A percentile compares a stretch with the other conserved stretches of the same genome.
Evolutionary conservation across 2,329 filamentous ascomycete genomes (phyloP).

Genomic region (Knoxdaviesia proteae): DNA sequence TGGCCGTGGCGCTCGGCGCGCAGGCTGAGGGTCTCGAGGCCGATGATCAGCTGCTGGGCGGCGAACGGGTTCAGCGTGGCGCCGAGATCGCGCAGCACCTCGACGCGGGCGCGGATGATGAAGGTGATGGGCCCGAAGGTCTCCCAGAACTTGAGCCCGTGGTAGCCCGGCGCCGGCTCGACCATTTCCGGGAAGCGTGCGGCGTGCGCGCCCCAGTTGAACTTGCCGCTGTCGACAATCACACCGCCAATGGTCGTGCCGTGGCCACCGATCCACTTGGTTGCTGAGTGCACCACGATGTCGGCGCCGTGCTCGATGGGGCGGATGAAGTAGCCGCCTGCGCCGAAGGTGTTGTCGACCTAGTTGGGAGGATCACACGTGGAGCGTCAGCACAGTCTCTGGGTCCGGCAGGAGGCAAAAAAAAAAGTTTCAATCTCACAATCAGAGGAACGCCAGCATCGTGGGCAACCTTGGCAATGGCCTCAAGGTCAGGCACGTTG

Average conservation of each 20-base stretch:
- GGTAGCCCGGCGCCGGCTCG: conserved; percentile 74
- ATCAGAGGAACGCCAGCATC: conserved; percentile 44
- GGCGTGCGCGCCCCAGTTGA: conserved; percentile 75
- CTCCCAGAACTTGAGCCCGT: conserved; percentile 86
- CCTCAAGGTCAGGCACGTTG: conserved; percentile 80
- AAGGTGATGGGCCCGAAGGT: conserved; percentile 71
- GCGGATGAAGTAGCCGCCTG: conserved; percentile 69
- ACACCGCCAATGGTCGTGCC: conserved; percentile 80
- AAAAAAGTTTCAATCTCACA: conserved; percentile 15
- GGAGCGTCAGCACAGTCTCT: not conserved
- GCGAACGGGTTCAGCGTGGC: conserved; percentile 71
- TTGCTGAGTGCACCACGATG: conserved; percentile 84
- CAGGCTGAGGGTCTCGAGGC: conserved; percentile 74
- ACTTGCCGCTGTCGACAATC: conserved; percentile 73
- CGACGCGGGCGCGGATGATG: conserved; percentile 69
- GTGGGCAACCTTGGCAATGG: conserved; percentile 61
- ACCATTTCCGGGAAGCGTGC: conserved; percentile 82
- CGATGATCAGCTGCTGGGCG: conserved; percentile 77
- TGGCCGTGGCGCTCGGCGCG: conserved; percentile 69
- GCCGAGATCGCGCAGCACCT: conserved; percentile 76
- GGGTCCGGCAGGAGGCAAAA: not conserved
- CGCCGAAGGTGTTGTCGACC: conserved; percentile 91
- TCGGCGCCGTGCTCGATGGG: conserved; percentile 84
- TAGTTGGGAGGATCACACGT: conserved; percentile 11
- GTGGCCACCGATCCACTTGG: conserved; percentile 94